Evolutionary conservation across 2,329 filamentous ascomycete species (phyloP).

Genomic region (Ciborinia camelliae): DNA sequence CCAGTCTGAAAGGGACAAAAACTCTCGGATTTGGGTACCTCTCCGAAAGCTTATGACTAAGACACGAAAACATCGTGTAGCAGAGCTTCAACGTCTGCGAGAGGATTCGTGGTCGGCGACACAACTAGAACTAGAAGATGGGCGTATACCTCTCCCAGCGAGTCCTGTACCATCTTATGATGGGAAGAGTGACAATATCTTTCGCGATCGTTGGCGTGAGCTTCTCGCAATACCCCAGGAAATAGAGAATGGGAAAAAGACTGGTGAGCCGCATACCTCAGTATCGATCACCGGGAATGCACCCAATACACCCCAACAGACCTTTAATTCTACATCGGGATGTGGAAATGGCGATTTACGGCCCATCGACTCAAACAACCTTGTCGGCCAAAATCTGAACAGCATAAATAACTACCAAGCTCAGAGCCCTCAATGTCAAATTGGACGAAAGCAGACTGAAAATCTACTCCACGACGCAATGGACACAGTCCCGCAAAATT

Average conservation of each 20-base stretch:
- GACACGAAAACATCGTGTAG: conserved; percentile 43
- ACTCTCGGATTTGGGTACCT: conserved; percentile 58
- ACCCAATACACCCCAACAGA: background rate
- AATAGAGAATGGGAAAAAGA: background rate
- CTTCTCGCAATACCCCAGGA: conserved; percentile 27
- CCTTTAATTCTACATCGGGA: background rate
- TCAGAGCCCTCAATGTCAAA: conserved; percentile 10
- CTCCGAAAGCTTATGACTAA: conserved; percentile 56
- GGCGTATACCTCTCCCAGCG: conserved; percentile 29
- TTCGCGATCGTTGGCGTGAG: conserved; percentile 36
- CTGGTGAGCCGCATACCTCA: background rate
- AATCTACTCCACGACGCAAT: conserved; percentile 15
- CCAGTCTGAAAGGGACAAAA: conserved; percentile 37
- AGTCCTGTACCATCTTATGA: conserved; percentile 34
- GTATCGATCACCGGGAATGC: background rate
- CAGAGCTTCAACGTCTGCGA: conserved; percentile 36
- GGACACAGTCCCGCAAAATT: background rate
- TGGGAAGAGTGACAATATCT: conserved; percentile 24
- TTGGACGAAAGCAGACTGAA: background rate
- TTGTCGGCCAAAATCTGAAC: conserved; percentile 14
- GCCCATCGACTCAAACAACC: background rate
- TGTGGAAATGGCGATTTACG: background rate
- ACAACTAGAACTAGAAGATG: conserved; percentile 29
- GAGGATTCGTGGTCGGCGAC: conserved; percentile 31
- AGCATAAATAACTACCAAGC: conserved; percentile 1